Evolutionary conservation across 768 basidiomycete species (phyloP).

Genomic region (Russula brevipes): DNA sequence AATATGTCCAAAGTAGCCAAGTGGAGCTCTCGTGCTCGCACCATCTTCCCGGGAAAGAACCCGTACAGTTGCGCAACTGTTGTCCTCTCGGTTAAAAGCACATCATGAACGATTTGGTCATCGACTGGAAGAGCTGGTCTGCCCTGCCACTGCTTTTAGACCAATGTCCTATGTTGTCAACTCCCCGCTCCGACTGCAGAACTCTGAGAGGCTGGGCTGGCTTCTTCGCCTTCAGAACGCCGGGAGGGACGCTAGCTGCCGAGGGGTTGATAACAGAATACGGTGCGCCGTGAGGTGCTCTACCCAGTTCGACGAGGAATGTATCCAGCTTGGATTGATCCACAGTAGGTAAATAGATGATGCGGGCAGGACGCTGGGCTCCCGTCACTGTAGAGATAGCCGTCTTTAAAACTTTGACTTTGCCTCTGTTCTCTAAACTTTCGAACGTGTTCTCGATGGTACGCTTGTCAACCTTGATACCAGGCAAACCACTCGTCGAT

Average conservation of each 20-base stretch:
- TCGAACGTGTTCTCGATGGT: slow-evolving; percentile 58
- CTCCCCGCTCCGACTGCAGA: slow-evolving; percentile 43
- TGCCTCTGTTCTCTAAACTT: slow-evolving; percentile 57
- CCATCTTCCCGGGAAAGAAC: slow-evolving; percentile 60
- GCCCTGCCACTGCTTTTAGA: slow-evolving; percentile 42
- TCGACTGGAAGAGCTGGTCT: slow-evolving; percentile 50
- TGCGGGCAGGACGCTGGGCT: slow-evolving; percentile 48
- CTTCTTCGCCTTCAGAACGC: slow-evolving; percentile 8
- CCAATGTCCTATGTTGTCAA: slow-evolving; percentile 41
- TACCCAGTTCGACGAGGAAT: slow-evolving; percentile 53
- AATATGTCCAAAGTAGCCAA: slow-evolving; percentile 47
- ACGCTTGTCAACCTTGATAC: slow-evolving; percentile 67
- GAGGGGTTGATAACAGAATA: slow-evolving; percentile 40
- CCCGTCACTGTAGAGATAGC: slow-evolving; percentile 56
- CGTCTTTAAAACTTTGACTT: slow-evolving; percentile 67
- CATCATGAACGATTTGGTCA: slow-evolving; percentile 50
- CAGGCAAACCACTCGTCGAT: slow-evolving; percentile 61
- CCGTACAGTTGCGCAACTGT: slow-evolving; percentile 73
- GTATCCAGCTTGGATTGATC: slow-evolving; percentile 48
- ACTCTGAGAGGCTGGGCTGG: slow-evolving; percentile 34
- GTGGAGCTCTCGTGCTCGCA: slow-evolving; percentile 62
- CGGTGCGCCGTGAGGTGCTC: slow-evolving; percentile 31
- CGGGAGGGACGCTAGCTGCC: slow-evolving; percentile 1
- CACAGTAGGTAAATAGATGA: slow-evolving; percentile 61
- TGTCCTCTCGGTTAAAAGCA: slow-evolving; percentile 62